phyloP scores from a whole-genome alignment of 140 eudicot species.

The Flaveria floridana region DNA sequence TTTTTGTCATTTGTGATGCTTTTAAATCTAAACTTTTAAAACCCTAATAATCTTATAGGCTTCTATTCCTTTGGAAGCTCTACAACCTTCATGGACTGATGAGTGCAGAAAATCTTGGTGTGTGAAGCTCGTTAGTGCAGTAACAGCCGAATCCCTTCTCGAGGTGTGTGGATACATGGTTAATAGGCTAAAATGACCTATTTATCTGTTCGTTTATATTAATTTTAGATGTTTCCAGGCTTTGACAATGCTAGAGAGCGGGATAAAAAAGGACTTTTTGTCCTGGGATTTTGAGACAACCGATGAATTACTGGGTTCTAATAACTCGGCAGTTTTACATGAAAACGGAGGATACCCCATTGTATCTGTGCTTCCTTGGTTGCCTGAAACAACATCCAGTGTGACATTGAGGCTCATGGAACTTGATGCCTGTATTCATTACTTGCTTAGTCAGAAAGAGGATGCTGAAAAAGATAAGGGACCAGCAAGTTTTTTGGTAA shows the following conservation, averaged over 20 bases:
- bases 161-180: constrained; percentile 46
- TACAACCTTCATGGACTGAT: constrained; percentile 69
- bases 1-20: neutral
- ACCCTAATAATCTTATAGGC: constrained; percentile 40
- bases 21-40: neutral
- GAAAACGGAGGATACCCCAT: constrained; percentile 19
- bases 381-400: constrained; percentile 73
- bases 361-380: constrained; percentile 76
- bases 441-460: constrained; percentile 54
- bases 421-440: constrained; percentile 66
- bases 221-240: constrained; percentile 38
- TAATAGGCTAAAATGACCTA: neutral
- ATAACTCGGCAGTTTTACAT: constrained; percentile 28
- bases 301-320: constrained; percentile 53
- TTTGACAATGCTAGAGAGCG: constrained; percentile 64
- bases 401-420: constrained; percentile 88
- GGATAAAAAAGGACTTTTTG: constrained; percentile 58
- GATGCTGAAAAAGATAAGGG: constrained; percentile 50
- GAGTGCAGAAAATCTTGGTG: constrained; percentile 68
- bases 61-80: constrained; percentile 66
- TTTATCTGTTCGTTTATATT: neutral
- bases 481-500: constrained; percentile 42
- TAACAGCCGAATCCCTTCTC: constrained; percentile 63
- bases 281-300: constrained; percentile 60
- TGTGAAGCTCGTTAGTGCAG: constrained; percentile 57